Base-by-base conservation (phyloP, 129 eudicot genomes). In the Chrysanthemum seticuspe region DNA sequence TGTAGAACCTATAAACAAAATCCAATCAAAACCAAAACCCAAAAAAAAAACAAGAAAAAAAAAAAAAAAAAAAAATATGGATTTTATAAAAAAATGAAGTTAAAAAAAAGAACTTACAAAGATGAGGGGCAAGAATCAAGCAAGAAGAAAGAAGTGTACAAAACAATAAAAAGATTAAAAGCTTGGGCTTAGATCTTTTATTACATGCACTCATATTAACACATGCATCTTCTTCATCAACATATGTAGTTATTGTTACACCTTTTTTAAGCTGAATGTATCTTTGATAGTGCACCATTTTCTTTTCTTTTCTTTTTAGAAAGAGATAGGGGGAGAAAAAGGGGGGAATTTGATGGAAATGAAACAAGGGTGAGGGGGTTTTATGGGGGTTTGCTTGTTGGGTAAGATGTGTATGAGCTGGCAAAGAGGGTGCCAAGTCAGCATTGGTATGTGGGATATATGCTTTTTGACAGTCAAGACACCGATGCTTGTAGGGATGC, bases 161-260 rank as follows among this genome's bases (percentile, higher is more conserved):
- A 40, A 86, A 74, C n/a, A 84, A 60, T 52, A 90, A 57, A 56
- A 73, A 84, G 2, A 86, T 48, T 36, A 90, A 72, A 81, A 80
- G 68, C 10, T 75, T 87, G 49, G 97, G 97, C 49, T 83, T 90
- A 52, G 84, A 56, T 77, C 57, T 73, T 68, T 81, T 90, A 62
- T 70, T 78, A 60, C 66, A 62, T 1, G 68, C 78, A 71, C 78
- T 72, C 69, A 78, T 27, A 21, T 78, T 68, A 72, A 78, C 74
- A 72, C 82, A 78, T 27, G 82, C 82, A 72, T 85, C 87, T 78
- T 87, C 95, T 65, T 85, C 94, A 73, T 79, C 90, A 76, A 75
- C 73, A 70, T 62, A 76, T 13, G 49, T 10, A 45, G 65, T 47
- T 47, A 73, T 70, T 13, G 79, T 78, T 13, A 77, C 80, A 68